Conservation (phyloP, 305 asterid genomes). For the Solanum hybrid region DNA sequence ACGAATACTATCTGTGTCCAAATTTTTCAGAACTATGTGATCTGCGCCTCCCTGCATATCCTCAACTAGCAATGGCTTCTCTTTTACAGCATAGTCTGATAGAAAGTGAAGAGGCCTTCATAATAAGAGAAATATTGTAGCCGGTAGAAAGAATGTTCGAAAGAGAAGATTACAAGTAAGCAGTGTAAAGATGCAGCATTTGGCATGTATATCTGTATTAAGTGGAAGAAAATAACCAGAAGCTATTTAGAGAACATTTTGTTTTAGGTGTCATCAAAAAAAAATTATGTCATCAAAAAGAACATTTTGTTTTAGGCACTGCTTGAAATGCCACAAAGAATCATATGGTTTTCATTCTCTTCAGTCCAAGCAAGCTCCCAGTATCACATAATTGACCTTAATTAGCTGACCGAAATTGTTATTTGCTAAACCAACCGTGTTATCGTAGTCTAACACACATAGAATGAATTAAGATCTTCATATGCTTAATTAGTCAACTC, state of each 20-base stretch:
- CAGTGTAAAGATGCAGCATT: background rate
- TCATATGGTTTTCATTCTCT: background rate
- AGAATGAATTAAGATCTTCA: background rate
- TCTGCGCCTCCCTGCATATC: conserved; percentile 96
- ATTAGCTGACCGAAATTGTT: background rate
- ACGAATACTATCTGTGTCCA: conserved; percentile 87
- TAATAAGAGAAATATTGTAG: background rate
- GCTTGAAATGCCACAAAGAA: background rate
- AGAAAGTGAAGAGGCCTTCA: background rate
- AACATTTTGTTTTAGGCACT: background rate
- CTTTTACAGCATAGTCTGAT: conserved; percentile 86
- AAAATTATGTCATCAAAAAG: too few species aligned
- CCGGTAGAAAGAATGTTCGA: background rate
- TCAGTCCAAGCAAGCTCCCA: background rate
- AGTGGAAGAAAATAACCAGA: background rate
- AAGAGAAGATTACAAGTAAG: background rate
- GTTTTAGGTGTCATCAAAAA: background rate
- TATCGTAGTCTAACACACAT: background rate
- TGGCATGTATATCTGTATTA: background rate
- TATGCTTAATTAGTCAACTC: background rate
- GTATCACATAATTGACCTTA: background rate
- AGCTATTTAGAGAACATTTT: background rate
- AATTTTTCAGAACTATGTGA: conserved; percentile 61
- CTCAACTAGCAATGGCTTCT: conserved; percentile 75
- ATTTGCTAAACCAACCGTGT: background rate